Base-by-base conservation (phyloP, 164 flowering plant genomes). In the Piper longum region DNA sequence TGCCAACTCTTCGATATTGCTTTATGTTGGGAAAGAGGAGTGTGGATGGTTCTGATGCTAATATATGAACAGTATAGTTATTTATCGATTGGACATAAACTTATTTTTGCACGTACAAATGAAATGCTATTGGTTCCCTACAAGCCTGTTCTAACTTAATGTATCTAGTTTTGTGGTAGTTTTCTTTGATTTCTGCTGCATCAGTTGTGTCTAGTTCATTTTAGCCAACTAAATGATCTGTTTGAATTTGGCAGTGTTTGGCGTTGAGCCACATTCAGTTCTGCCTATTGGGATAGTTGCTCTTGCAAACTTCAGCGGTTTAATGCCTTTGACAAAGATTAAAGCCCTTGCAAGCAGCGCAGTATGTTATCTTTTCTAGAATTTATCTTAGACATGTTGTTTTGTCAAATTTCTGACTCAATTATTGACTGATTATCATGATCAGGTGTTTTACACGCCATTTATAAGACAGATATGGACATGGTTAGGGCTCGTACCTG, bases 251-350 rank as follows among this genome's bases (percentile, higher is more conserved):
- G 80, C 84, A 93, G 99, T 95, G 14, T 85, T 91, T 72, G 99
- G 84, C 41, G 85, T 79, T 62, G 99, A 95, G 71, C 99, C 99
- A 43, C 99, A 95, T 79, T 95, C 97, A 16, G 96, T 91, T 74
- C 74, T 81, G 72, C 99, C 99, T 14, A 80, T 95, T 64, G 97
- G 93, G n/a, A 83, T 82, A 55, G 81, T 83, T 68, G 79, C 88
- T 42, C 86, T 95, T 56, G 81, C 85, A 7, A 87, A 89, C 68
- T 82, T 76, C 52, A 80, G 84, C 43, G 95, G 93, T 43, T 86
- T 85, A 70, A 73, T 95, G 93, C 93, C 93, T 67, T 81, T 88
- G 43, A 80, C 82, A 14, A 90, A 87, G 70, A 79, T 86, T 45
- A 95, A 86, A 62, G 90, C 85, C 70, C 93, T 95, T 61, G 96